Percentiles rank a stretch among this genome's conserved stretches.
These are phyloP conservation scores for Cladosporium phlei DNA, from an alignment of 2,329 filamentous ascomycete genomes.

Conservation along the genomic window DNA sequence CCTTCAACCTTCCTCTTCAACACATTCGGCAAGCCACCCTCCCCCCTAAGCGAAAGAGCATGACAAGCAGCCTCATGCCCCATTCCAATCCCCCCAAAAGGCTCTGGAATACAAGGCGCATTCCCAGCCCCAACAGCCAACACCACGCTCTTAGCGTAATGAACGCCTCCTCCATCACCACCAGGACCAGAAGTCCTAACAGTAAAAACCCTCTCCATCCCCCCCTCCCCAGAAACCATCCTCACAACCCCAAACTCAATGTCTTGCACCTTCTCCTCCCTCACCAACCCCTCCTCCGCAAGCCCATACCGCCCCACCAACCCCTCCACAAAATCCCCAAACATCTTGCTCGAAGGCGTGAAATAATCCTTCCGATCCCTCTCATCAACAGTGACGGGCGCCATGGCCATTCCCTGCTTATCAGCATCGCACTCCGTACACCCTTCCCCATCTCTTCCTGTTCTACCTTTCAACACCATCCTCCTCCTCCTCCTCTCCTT, in stretches of 20 bases:
- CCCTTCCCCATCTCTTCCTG: no score
- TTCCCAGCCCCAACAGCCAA: constrained; percentile 68
- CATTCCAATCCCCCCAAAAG: constrained; percentile 19
- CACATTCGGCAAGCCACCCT: constrained; percentile 1
- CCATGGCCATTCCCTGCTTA: constrained; percentile 15
- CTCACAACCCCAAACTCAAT: constrained; percentile 54
- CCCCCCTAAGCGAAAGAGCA: constrained; percentile 36
- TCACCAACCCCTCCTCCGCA: constrained; percentile 47
- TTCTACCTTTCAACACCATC: not conserved
- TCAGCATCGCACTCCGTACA: not conserved
- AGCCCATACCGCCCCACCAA: constrained; percentile 45
- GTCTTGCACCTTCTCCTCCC: constrained; percentile 56
- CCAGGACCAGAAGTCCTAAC: no score
- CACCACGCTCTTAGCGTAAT: constrained; percentile 60
- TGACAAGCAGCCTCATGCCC: constrained; percentile 54
- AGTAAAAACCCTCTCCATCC: constrained; percentile 56
- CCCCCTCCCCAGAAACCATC: constrained; percentile 36
- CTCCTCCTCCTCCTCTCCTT: constrained; percentile 54
- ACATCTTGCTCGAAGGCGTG: constrained; percentile 38
- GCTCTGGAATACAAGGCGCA: constrained; percentile 47
- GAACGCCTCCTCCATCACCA: constrained; percentile 42
- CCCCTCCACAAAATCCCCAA: constrained; percentile 38
- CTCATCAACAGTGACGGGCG: constrained; percentile 39
- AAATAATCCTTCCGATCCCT: constrained; percentile 46
- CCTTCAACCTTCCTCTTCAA: constrained; percentile 47